These are phyloP conservation scores for Penicillium salamii DNA, from an alignment of 495 filamentous ascomycete species.

Conservation along the genomic window DNA sequence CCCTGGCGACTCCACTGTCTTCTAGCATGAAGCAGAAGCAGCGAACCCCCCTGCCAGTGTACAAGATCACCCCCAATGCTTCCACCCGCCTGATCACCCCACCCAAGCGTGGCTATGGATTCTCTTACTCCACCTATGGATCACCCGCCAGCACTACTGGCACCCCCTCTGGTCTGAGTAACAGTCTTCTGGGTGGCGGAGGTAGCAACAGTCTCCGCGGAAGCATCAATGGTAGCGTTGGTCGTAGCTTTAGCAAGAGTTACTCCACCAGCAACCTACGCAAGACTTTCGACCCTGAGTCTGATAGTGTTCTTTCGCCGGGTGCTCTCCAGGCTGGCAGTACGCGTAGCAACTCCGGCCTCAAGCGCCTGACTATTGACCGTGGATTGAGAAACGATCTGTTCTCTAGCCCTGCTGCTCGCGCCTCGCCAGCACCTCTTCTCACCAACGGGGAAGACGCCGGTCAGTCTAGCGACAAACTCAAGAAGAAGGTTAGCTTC, in stretches of 20 bases:
- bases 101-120: conserved; percentile 77
- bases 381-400: conserved; percentile 76
- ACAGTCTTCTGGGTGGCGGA: conserved; percentile 56
- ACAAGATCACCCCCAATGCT: conserved; percentile 80
- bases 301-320: conserved; percentile 81
- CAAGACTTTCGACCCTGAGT: conserved; percentile 58
- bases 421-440: conserved; percentile 31
- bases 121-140: conserved; percentile 85
- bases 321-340: conserved; percentile 77
- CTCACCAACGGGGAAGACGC: conserved; percentile 51
- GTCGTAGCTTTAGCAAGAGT: conserved; percentile 59
- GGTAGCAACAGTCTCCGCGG: conserved; percentile 29
- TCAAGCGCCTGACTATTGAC: conserved; percentile 91
- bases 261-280: conserved; percentile 67
- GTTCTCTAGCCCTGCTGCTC: conserved; percentile 46
- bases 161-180: conserved; percentile 64
- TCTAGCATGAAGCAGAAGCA: conserved; percentile 69
- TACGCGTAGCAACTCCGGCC: conserved; percentile 57
- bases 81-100: conserved; percentile 78
- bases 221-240: conserved; percentile 52
- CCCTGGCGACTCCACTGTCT: conserved; percentile 82
- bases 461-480: conserved; percentile 35
- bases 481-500: conserved; percentile 89
- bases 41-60: conserved; percentile 75
- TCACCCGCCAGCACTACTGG: conserved; percentile 71